phyloP scores from a whole-genome alignment of 192 early-diverging fungal genomes.

The Linnemannia elongata region DNA sequence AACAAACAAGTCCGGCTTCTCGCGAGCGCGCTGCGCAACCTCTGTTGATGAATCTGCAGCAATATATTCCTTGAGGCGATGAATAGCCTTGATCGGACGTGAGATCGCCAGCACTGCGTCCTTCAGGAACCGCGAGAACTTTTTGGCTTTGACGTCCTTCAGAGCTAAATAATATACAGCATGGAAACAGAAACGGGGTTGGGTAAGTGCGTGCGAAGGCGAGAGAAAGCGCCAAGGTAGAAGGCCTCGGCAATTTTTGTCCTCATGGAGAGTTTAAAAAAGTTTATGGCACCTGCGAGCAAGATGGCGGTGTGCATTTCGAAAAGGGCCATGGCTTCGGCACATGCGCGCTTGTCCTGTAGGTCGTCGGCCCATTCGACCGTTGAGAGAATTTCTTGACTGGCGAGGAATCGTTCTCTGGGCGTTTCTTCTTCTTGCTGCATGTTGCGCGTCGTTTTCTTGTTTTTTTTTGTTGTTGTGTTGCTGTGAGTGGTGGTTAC shows the following conservation, averaged over 20 bases:
- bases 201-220: neutral
- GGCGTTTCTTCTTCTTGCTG: slow-evolving; percentile 17
- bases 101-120: slow-evolving; percentile 31
- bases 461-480: neutral
- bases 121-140: slow-evolving; percentile 45
- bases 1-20: slow-evolving; percentile 13
- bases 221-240: neutral
- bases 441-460: neutral
- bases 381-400: slow-evolving; percentile 48
- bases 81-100: slow-evolving; percentile 44
- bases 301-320: slow-evolving; percentile 25
- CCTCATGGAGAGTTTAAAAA: neutral
- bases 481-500: no score
- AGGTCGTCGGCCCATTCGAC: slow-evolving; percentile 48
- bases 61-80: slow-evolving; percentile 34
- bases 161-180: slow-evolving; percentile 13
- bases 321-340: slow-evolving; percentile 37
- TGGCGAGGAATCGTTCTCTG: slow-evolving; percentile 30
- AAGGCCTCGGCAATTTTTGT: neutral
- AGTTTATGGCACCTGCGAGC: slow-evolving; percentile 15
- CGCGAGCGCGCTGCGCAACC: slow-evolving; percentile 10
- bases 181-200: neutral
- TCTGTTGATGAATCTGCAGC: slow-evolving; percentile 9
- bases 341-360: slow-evolving; percentile 5
- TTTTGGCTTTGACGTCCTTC: slow-evolving; percentile 24